These are phyloP conservation scores for Conidiobolus incongruus DNA, from an alignment of 371 early-diverging fungal genomes.

Conservation along the genomic window DNA sequence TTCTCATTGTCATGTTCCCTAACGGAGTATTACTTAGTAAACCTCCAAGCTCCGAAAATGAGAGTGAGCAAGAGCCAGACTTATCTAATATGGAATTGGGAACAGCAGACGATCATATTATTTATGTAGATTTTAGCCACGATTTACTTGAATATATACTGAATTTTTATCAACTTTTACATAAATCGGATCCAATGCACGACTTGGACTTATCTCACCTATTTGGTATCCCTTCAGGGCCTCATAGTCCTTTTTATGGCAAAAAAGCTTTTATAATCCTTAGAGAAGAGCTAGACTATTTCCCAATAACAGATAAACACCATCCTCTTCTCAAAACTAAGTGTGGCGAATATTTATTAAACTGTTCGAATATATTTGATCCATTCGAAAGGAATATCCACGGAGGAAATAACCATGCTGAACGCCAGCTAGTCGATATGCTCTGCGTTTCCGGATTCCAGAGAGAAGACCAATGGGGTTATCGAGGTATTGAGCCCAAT, in stretches of 20 bases:
- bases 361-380: conserved; percentile 44
- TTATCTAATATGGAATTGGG: conserved; percentile 21
- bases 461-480: conserved; percentile 52
- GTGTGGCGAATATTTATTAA: conserved; percentile 32
- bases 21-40: conserved; percentile 37
- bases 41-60: conserved; percentile 6
- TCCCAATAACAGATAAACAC: conserved; percentile 20
- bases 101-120: conserved; percentile 26
- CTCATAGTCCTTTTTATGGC: conserved; percentile 33
- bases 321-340: conserved; percentile 24
- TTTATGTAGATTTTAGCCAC: conserved; percentile 36
- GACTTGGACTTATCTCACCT: conserved; percentile 3
- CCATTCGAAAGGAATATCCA: conserved; percentile 45
- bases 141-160: conserved; percentile 34
- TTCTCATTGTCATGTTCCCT: conserved; percentile 66
- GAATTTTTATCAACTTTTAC: conserved; percentile 20
- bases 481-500: conserved; percentile 44
- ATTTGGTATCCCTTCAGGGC: conserved; percentile 14
- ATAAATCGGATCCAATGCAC: conserved; percentile 9
- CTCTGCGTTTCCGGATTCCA: conserved; percentile 61
- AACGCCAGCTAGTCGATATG: conserved; percentile 71
- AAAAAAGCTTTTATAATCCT: conserved; percentile 29
- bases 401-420: conserved; percentile 33
- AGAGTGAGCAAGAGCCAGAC: conserved; percentile 17
- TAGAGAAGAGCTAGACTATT: conserved; percentile 35